Percentiles rank a stretch among this genome's conserved stretches.
Evolutionary conservation across 306 rosid species (phyloP).

Genomic region (Acacia acuminata): DNA sequence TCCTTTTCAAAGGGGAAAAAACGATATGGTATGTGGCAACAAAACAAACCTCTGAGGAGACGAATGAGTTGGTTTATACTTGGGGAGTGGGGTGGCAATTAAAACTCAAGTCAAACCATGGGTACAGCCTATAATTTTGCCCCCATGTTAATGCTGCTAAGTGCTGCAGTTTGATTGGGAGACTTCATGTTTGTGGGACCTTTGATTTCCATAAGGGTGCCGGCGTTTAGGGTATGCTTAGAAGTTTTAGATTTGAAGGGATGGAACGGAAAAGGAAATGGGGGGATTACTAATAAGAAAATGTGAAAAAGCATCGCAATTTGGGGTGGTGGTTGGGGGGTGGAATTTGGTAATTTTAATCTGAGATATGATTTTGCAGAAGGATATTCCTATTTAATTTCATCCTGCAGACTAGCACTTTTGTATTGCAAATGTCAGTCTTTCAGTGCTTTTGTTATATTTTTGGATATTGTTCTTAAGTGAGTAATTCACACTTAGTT

Average conservation of each 20-base stretch:
- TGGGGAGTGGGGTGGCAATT: background rate
- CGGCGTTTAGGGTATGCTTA: background rate
- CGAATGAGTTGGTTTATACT: background rate
- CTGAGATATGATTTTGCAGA: background rate
- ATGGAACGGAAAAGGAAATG: background rate
- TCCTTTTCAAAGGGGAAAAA: no score
- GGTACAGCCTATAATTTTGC: background rate
- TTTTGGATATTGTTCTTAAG: slow-evolving; percentile 1
- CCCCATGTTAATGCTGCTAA: background rate
- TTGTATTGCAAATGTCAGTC: background rate
- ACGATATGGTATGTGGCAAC: background rate
- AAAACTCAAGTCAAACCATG: background rate
- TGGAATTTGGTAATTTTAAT: background rate
- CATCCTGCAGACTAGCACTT: background rate
- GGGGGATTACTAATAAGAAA: background rate
- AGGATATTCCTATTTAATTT: slow-evolving; percentile 2
- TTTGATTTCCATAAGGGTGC: background rate
- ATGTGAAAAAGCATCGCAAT: background rate
- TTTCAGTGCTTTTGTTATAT: slow-evolving; percentile 16
- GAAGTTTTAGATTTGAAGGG: background rate
- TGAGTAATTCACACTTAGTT: background rate
- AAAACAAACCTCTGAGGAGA: background rate
- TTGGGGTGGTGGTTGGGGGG: background rate
- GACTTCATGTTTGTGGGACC: background rate
- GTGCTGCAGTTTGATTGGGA: background rate